Percentiles rank a stretch among this genome's conserved stretches.
Conservation (phyloP, 1,284 basidiomycete species). For the Melampsora americana region DNA sequence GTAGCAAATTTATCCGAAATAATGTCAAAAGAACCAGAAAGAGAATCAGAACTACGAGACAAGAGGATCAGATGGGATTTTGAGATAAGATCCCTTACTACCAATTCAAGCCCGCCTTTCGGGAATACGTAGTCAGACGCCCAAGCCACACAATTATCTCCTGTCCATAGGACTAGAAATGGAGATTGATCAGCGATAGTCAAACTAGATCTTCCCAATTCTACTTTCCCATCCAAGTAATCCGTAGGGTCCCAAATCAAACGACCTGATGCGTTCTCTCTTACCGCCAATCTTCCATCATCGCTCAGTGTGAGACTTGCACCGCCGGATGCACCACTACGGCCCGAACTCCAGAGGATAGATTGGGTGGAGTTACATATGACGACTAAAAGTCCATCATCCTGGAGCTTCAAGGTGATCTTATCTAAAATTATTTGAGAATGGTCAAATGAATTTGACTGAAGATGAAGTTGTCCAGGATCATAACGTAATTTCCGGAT, state of each 20-base stretch:
- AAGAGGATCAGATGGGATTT: too few species aligned
- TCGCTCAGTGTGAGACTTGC: constrained; percentile 17
- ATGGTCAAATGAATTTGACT: background rate
- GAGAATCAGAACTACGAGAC: too few species aligned
- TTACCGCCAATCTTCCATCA: constrained; percentile 30
- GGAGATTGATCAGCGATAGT: constrained; percentile 32
- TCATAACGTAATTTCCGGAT: constrained; percentile 31
- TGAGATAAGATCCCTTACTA: background rate
- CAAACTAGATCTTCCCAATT: constrained; percentile 9
- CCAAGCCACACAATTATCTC: constrained; percentile 30
- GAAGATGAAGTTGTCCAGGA: constrained; percentile 9
- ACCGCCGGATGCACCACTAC: constrained; percentile 18
- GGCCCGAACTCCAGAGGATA: constrained; percentile 32
- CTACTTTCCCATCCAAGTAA: constrained; percentile 17
- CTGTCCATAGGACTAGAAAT: constrained; percentile 24
- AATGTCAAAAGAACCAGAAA: background rate
- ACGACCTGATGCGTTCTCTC: constrained; percentile 20
- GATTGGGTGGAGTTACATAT: constrained; percentile 11
- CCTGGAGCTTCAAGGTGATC: background rate
- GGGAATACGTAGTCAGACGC: constrained; percentile 38
- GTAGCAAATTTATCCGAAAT: background rate
- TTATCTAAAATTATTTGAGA: too few species aligned
- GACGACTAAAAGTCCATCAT: constrained; percentile 17
- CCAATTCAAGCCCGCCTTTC: constrained; percentile 25
- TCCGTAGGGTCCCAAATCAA: constrained; percentile 38